These are phyloP conservation scores for Nemania abortiva DNA, from an alignment of 2,329 filamentous ascomycete genomes.

Conservation along the genomic window DNA sequence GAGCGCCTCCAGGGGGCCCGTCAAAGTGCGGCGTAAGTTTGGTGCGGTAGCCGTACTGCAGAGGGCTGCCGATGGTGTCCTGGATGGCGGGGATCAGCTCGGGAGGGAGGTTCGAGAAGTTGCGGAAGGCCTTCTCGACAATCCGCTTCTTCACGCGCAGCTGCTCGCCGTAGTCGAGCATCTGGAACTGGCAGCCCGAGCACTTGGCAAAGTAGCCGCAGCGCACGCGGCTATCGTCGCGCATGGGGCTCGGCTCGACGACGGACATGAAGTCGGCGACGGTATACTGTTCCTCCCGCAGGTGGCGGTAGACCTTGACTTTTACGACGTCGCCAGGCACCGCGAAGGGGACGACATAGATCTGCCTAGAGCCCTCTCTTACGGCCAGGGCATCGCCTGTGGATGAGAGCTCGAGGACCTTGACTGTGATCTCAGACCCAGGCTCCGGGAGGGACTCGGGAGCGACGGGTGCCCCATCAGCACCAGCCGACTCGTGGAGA, in stretches of 20 bases:
- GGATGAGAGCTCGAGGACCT: slow-evolving; percentile 85
- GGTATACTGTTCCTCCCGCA: slow-evolving; percentile 74
- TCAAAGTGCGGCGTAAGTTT: slow-evolving; percentile 98
- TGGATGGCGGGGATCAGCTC: slow-evolving; percentile 79
- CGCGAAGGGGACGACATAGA: slow-evolving; percentile 91
- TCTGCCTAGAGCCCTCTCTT: slow-evolving; percentile 70
- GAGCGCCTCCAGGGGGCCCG: slow-evolving; percentile 70
- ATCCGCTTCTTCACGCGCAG: slow-evolving; percentile 85
- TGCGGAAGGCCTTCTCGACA: slow-evolving; percentile 89
- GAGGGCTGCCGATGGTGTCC: slow-evolving; percentile 89
- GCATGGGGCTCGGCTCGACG: slow-evolving; percentile 76
- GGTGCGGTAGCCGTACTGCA: slow-evolving; percentile 94
- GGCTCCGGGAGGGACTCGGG: slow-evolving; percentile 67
- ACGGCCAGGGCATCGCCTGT: slow-evolving; percentile 91
- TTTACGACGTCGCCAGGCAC: slow-evolving; percentile 85
- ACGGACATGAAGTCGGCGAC: slow-evolving; percentile 86
- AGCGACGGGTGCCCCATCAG: slow-evolving; percentile 43
- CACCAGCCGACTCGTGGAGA: slow-evolving; percentile 52
- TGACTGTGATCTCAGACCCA: slow-evolving; percentile 82
- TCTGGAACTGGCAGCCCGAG: slow-evolving; percentile 96
- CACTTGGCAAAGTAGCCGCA: slow-evolving; percentile 91
- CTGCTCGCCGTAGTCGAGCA: slow-evolving; percentile 90
- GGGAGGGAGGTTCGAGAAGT: slow-evolving; percentile 87
- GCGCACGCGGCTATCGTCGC: slow-evolving; percentile 80
- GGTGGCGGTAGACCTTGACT: slow-evolving; percentile 82